A percentile compares a stretch with the other conserved stretches of the same genome.
Conservation (phyloP, 352 stramenopile genomes). For the Pythium aphanidermatum region DNA sequence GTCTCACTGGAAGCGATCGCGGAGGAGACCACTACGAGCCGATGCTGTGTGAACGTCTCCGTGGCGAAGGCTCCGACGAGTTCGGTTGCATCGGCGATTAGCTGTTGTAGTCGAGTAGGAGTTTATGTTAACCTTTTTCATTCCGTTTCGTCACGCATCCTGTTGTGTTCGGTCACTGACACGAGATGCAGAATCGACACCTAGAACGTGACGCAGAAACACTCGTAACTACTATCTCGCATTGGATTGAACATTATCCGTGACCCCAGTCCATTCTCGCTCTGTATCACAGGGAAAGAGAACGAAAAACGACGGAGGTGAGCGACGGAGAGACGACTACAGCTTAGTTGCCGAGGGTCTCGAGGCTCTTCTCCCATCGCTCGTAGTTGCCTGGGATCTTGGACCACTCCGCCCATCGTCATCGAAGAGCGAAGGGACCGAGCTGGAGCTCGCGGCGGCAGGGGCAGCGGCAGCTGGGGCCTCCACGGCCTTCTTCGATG, state of each 20-base stretch:
- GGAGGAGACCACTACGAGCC: slow-evolving; percentile 86
- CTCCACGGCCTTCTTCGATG: slow-evolving; percentile 67
- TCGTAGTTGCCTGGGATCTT: slow-evolving; percentile 79
- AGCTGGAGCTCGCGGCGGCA: slow-evolving; percentile 33
- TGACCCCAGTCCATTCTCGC: too few relatives aligned
- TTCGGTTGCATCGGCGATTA: slow-evolving; percentile 81
- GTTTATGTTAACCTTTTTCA: too few relatives aligned
- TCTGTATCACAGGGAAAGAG: neutral
- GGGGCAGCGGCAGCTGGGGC: slow-evolving; percentile 39
- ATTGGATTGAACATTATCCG: too few relatives aligned
- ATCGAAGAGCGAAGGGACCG: slow-evolving; percentile 78
- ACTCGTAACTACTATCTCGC: neutral
- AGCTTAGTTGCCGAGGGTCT: slow-evolving; percentile 76
- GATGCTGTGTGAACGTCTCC: slow-evolving; percentile 80
- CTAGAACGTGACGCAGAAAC: neutral
- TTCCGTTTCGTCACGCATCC: too few relatives aligned
- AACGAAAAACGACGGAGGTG: too few relatives aligned
- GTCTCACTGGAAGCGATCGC: slow-evolving; percentile 75
- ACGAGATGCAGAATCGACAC: too few relatives aligned
- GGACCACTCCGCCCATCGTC: slow-evolving; percentile 86
- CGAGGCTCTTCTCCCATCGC: slow-evolving; percentile 85
- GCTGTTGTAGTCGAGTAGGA: too few relatives aligned
- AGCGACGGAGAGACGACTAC: neutral
- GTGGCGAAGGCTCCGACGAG: slow-evolving; percentile 74
- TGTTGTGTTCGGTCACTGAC: too few relatives aligned